A percentile compares a stretch with the other conserved stretches of the same genome.
Conservation (phyloP, 208 protist genomes). For the Trypanosoma lewisi region DNA sequence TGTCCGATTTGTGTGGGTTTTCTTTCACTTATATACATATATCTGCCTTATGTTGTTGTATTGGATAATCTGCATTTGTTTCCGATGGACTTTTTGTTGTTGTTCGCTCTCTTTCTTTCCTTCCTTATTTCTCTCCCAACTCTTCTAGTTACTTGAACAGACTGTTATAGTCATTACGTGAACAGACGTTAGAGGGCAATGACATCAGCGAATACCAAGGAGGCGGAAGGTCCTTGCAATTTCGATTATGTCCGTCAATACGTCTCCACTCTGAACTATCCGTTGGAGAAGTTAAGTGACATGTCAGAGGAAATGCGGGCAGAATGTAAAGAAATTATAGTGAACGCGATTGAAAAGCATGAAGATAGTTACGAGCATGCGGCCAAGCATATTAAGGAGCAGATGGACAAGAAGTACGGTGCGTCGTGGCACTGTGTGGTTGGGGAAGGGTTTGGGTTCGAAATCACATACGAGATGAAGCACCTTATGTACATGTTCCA, state of each 20-base stretch:
- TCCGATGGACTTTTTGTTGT: conserved; percentile 3
- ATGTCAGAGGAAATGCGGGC: conserved; percentile 95
- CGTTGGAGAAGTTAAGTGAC: conserved; percentile 91
- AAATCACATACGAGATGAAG: conserved; percentile 94
- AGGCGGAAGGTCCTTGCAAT: conserved; percentile 75
- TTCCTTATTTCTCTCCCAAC: conserved; percentile 12
- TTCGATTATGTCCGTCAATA: conserved; percentile 79
- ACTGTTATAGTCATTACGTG: conserved; percentile 9
- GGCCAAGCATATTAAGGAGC: conserved; percentile 92
- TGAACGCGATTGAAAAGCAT: conserved; percentile 92
- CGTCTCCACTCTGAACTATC: conserved; percentile 73
- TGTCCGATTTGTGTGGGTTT: too few relatives aligned
- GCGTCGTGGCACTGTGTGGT: conserved; percentile 94
- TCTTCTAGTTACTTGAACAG: background rate
- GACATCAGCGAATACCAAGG: conserved; percentile 62
- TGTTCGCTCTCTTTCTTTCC: conserved; percentile 12
- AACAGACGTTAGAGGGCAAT: conserved; percentile 6
- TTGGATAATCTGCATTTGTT: too few relatives aligned
- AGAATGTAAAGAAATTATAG: conserved; percentile 92
- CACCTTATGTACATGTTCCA: conserved; percentile 95
- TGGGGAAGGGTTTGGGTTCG: conserved; percentile 93
- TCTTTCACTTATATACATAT: conserved; percentile 16
- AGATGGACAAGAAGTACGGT: conserved; percentile 96
- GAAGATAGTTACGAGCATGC: conserved; percentile 92
- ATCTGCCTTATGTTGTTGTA: background rate